phyloP scores from a whole-genome alignment of 1,139 yeast genomes.

The Taphrina communis region DNA sequence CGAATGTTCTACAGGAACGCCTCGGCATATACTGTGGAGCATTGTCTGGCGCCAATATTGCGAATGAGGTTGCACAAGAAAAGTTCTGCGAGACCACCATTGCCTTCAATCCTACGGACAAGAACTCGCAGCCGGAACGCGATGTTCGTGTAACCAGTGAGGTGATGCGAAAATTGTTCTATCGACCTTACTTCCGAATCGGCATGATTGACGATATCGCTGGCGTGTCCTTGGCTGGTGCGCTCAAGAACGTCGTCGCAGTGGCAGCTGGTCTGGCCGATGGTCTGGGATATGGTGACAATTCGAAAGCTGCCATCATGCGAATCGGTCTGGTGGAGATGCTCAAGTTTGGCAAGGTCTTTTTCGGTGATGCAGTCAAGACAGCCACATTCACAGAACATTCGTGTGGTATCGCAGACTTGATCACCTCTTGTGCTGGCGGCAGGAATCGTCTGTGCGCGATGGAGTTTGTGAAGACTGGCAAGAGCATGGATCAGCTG shows the following conservation, averaged over 20 bases:
- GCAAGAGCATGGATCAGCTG: conserved; percentile 65
- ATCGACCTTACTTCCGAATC: conserved; percentile 95
- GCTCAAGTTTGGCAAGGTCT: conserved; percentile 77
- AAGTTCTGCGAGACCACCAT: conserved; percentile 96
- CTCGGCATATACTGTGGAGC: conserved; percentile 92
- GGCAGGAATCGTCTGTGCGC: conserved; percentile 95
- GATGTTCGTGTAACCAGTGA: conserved; percentile 43
- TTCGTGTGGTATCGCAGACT: conserved; percentile 94
- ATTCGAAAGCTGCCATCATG: conserved; percentile 94
- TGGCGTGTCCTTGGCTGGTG: conserved; percentile 94
- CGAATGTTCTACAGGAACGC: conserved; percentile 73
- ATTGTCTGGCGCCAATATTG: conserved; percentile 91
- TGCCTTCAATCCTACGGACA: conserved; percentile 76
- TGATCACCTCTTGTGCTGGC: conserved; percentile 94
- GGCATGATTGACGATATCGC: conserved; percentile 86
- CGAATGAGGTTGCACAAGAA: conserved; percentile 90
- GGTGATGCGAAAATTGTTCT: conserved; percentile 71
- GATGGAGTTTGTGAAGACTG: conserved; percentile 53
- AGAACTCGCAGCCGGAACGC: conserved; percentile 53
- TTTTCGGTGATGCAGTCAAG: conserved; percentile 69
- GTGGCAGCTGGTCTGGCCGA: conserved; percentile 93
- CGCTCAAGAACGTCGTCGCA: conserved; percentile 91
- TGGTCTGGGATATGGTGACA: conserved; percentile 98
- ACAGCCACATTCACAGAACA: conserved; percentile 85
- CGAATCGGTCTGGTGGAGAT: conserved; percentile 89